These are phyloP conservation scores for Kurtzmaniella fragi DNA, from an alignment of 805 yeast species.

Conservation along the genomic window DNA sequence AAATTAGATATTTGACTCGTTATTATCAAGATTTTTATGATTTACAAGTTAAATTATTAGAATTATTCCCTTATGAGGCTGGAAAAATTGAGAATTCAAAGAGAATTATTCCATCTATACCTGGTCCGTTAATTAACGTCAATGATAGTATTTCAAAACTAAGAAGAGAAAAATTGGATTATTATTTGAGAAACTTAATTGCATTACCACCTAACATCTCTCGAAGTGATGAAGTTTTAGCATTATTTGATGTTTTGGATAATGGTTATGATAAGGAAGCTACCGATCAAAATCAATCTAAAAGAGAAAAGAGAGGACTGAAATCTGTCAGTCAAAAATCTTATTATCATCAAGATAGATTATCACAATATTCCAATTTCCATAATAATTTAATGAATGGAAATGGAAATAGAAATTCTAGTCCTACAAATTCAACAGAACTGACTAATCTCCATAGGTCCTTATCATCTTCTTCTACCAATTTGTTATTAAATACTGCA, in stretches of 20 bases:
- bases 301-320: conserved; percentile 18
- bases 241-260: conserved; percentile 61
- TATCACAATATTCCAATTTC: conserved; percentile 45
- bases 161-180: conserved; percentile 50
- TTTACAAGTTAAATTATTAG: conserved; percentile 77
- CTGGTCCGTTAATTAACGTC: conserved; percentile 92
- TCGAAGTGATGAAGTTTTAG: conserved; percentile 59
- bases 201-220: conserved; percentile 75
- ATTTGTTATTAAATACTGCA: conserved; percentile 8
- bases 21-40: conserved; percentile 96
- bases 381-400: conserved; percentile 10
- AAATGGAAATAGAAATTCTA: background rate
- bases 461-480: conserved; percentile 16
- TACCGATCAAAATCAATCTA: conserved; percentile 10
- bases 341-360: conserved; percentile 46
- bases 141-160: conserved; percentile 63
- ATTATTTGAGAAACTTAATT: conserved; percentile 52
- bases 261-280: conserved; percentile 57
- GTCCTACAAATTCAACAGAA: conserved; percentile 7
- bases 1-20: conserved; percentile 67
- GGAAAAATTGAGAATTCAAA: conserved; percentile 74
- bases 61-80: conserved; percentile 86
- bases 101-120: conserved; percentile 87
- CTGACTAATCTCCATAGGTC: conserved; percentile 9
- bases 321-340: conserved; percentile 36